These are phyloP conservation scores for Kwoniella botswanensis DNA, from an alignment of 768 basidiomycete genomes.

Conservation along the genomic window DNA sequence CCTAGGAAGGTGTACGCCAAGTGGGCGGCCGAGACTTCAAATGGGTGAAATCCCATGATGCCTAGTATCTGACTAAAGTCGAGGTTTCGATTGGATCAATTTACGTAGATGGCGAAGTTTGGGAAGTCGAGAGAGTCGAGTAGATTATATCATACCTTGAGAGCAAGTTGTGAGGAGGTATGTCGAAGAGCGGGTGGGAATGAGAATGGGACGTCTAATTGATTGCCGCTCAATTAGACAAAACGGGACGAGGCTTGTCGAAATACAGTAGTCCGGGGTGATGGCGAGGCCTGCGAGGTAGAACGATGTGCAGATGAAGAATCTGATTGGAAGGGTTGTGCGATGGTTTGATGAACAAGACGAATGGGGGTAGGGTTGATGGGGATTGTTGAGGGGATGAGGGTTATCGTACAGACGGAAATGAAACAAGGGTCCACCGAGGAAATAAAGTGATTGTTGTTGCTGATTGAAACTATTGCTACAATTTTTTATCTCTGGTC, in stretches of 20 bases:
- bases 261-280: not conserved
- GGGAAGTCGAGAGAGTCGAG: not conserved
- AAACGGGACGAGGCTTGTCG: not conserved
- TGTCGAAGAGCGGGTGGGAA: too few species aligned
- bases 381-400: not conserved
- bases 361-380: not conserved
- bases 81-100: too few species aligned
- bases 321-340: not conserved
- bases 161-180: too few species aligned
- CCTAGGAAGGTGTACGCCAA: conserved; percentile 79
- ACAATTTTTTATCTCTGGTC: not conserved
- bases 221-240: too few species aligned
- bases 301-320: too few species aligned
- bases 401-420: not conserved
- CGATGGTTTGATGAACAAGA: too few species aligned
- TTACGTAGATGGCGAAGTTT: too few species aligned
- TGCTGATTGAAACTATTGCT: not conserved
- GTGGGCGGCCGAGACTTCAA: conserved; percentile 73
- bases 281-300: too few species aligned
- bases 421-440: not conserved
- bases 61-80: not conserved
- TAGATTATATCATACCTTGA: not conserved
- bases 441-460: not conserved
- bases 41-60: conserved; percentile 56
- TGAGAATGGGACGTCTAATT: too few species aligned